These are phyloP conservation scores for Stentor roeselii DNA, from an alignment of 73 alveolate species.

Conservation along the genomic window DNA sequence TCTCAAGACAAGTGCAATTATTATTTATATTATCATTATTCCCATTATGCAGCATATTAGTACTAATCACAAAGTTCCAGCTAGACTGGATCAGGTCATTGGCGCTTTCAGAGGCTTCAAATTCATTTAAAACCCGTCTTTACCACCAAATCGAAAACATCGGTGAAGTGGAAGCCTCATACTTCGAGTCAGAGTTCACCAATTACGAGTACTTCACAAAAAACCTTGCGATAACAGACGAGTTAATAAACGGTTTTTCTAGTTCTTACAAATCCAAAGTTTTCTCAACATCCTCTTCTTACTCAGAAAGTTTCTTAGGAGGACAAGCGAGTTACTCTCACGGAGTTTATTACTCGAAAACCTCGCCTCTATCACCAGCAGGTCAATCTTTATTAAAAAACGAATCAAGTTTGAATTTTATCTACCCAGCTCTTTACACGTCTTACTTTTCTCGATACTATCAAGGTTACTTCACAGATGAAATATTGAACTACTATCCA, in stretches of 20 bases:
- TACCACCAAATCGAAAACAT: background rate
- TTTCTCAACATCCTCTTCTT: background rate
- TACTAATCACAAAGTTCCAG: constrained; percentile 3
- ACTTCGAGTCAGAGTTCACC: background rate
- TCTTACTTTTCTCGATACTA: background rate
- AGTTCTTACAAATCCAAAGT: background rate
- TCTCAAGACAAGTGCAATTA: background rate
- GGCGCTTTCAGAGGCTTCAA: background rate
- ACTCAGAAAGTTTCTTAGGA: background rate
- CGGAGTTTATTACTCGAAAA: background rate
- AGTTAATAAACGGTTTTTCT: background rate
- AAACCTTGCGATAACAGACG: background rate
- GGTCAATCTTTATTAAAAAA: background rate
- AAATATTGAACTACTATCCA: background rate
- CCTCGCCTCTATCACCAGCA: background rate
- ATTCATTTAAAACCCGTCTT: background rate
- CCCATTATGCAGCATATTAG: background rate
- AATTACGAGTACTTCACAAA: background rate
- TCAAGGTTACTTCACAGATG: background rate
- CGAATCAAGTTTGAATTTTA: background rate
- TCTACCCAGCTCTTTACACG: background rate
- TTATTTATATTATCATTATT: background rate
- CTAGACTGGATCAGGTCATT: background rate
- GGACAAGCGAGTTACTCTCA: background rate
- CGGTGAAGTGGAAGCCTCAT: background rate